Base-by-base conservation (phyloP, 73 alveolate genomes). In the Paramecium sexaurelia region DNA sequence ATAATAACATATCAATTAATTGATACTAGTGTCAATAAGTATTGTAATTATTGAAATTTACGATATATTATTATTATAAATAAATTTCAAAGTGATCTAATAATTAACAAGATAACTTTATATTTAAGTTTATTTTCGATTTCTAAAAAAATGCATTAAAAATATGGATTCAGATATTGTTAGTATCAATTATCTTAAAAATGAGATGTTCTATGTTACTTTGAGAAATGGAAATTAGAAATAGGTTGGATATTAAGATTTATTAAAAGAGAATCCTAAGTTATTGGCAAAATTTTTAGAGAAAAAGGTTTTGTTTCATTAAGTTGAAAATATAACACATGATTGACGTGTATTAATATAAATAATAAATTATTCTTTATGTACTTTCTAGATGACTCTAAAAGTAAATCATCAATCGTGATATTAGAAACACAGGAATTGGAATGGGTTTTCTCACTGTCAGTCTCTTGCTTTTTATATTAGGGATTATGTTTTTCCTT, bases 401-500 rank as follows among this genome's bases (percentile, higher is more conserved):
- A 71, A 71, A 71, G 86, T 71, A 71, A 33, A 37, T 36, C 43
- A 35, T 71, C 35, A 35, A 71, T 71, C 26, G 83, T 26, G 43
- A 61, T 61, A 61, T 61, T 61, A 61, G 83, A 45, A 61, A 61
- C 83, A 61, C 83, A 61, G 83, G 83, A 61, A 61, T 61, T 32
- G 83, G 86, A 71, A 71, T 71, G 86, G 86, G 86, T 71, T 71
- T 71, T 71, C 86, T 71, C 57, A 71, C 56, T 19, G 86, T 37
- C 35, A 71, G 86, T 71, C 56, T 71, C 35, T 22, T 32, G 55
- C 55, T 71, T 22, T 71, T 71, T 71, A 71, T 40, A 1, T 40
- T 71, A 7, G 86, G 86, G 2, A 33, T 71, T 9, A 33, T 71
- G 56, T 36, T 71, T 33, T 71, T 71, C 17, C 43, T 71, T 11